Conservation (phyloP, 176 grass and related monocot genomes). For the Themeda triandra region DNA sequence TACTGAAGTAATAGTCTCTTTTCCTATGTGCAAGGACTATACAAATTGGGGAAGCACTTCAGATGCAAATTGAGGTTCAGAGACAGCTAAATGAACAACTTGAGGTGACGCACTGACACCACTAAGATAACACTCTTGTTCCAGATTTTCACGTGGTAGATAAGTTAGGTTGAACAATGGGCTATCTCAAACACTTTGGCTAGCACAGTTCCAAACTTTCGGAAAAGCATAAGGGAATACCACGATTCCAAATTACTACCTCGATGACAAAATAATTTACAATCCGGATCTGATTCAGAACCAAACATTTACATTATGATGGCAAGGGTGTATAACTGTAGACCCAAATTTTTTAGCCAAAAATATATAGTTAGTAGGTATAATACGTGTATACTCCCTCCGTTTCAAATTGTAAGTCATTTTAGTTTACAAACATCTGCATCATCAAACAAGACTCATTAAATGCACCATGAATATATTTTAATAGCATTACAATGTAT, state of each 20-base stretch:
- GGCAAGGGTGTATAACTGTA: neutral
- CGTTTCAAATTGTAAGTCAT: neutral
- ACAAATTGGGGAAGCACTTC: constrained; percentile 86
- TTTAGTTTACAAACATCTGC: neutral
- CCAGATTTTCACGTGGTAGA: constrained; percentile 1
- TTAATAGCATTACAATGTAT: neutral
- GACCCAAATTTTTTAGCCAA: neutral
- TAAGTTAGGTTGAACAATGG: constrained; percentile 19
- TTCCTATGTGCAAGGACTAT: constrained; percentile 61
- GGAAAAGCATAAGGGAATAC: neutral
- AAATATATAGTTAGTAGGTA: neutral
- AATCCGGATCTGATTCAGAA: constrained; percentile 7
- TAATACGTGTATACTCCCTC: neutral
- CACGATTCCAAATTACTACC: neutral
- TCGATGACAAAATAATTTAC: constrained; percentile 7
- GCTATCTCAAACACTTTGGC: constrained; percentile 5
- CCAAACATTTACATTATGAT: neutral
- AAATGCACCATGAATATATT: neutral
- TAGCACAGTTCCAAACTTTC: neutral
- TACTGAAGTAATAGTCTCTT: constrained; percentile 34
- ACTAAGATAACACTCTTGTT: constrained; percentile 9
- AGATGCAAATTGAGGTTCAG: constrained; percentile 96
- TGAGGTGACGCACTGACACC: constrained; percentile 55
- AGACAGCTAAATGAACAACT: constrained; percentile 88
- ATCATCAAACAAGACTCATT: neutral